A percentile compares a stretch with the other conserved stretches of the same genome.
Conservation (phyloP, 140 eudicot genomes). For the Senecio squalidus region DNA sequence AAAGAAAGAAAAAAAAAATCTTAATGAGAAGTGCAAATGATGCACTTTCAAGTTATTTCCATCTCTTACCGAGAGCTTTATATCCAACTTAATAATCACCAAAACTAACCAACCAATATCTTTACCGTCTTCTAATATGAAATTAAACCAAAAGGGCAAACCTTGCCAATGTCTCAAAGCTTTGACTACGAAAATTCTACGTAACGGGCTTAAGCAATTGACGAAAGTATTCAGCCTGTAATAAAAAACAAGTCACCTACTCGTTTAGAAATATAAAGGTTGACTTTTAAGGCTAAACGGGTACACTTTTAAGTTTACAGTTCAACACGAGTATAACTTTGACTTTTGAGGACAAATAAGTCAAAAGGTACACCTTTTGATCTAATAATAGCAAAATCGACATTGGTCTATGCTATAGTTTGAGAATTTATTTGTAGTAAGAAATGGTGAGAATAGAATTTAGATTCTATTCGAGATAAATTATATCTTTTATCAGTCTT, state of each 20-base stretch:
- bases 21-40: constrained; percentile 10
- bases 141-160: constrained; percentile 18
- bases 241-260: constrained; percentile 14
- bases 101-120: constrained; percentile 21
- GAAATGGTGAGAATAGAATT: background rate
- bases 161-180: constrained; percentile 28
- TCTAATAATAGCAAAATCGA: background rate
- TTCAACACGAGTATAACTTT: background rate
- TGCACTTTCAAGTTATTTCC: constrained; percentile 36
- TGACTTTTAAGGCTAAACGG: constrained; percentile 19
- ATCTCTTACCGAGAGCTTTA: constrained; percentile 21
- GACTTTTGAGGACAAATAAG: background rate
- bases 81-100: constrained; percentile 31
- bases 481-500: background rate
- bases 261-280: background rate
- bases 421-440: background rate
- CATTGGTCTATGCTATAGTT: background rate
- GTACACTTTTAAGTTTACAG: background rate
- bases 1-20: constrained; percentile 15
- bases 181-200: constrained; percentile 42
- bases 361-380: background rate
- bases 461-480: background rate
- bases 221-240: constrained; percentile 88
- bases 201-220: constrained; percentile 92
- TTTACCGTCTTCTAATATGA: constrained; percentile 21